Evolutionary conservation across 352 stramenopile genomes (phyloP), one percentile per base, ranked within the genome.

Genomic region (Phytophthora tentaculata): DNA sequence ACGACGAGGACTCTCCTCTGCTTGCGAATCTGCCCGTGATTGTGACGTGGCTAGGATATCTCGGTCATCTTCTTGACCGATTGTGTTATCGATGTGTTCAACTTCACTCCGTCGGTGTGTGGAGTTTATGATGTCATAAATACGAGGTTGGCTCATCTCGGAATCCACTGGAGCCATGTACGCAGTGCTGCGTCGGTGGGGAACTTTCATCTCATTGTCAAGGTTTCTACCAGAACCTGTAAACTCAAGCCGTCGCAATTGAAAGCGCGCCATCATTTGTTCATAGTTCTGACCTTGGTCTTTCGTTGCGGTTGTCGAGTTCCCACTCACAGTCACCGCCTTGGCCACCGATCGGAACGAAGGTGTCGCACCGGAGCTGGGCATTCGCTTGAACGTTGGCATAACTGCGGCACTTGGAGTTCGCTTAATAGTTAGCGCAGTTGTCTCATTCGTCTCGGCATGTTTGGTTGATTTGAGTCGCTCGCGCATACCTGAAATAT

Each of bases 241-340:
- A 6, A 29, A 22, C 12, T 80, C 67, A 6, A 84, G 47, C 0
- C 76, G 61, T 6, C 80, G 74, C 19, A 86, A 28, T 51, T 86
- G 80, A 57, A 85, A 89, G 1, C 73, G 76, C 47, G 80, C 71
- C 76, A 89, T 85, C 68, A 86, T 77, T 17, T 79, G 43, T 50
- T 86, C 78, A 39, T 83, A 84, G 5, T 77, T 72, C 23, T 74
- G 63, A 0, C 62, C 74, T 53, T 63, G 47, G 6, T 64, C 56
- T 5, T 28, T 43, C 12, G 37, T 62, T 20, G 53, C 37, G 22
- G 41, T 28, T 28, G 50, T 32, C 32, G 65, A 17, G n/a, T 59
- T 64, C 3, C 41, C 52, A 32, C 37, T 37, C 8, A 37, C 39
- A 0, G 35, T 55, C 19, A 70, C 67, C 19, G 61, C 61, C 23